phyloP scores from a whole-genome alignment of 495 filamentous ascomycete genomes.

The Aspergillus ellipticus region DNA sequence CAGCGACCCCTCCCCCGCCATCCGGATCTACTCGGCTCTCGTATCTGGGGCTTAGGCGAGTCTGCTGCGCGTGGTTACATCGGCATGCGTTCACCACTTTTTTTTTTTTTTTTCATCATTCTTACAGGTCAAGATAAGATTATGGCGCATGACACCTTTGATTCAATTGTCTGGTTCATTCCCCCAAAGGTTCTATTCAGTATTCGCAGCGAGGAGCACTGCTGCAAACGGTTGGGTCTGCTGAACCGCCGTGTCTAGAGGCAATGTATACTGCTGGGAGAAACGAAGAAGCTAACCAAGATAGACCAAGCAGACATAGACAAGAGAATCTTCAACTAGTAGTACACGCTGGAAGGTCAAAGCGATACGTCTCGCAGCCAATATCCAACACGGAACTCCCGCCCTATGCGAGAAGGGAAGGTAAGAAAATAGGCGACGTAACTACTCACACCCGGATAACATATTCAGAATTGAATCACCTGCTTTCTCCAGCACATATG shows the following conservation, averaged over 20 bases:
- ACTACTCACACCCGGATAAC: background rate
- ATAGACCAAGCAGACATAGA: background rate
- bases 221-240: too few species aligned
- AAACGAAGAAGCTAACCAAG: background rate
- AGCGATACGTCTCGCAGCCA: background rate
- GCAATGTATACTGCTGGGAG: background rate
- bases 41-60: background rate
- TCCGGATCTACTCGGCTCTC: background rate
- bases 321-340: background rate
- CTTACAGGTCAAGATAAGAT: background rate
- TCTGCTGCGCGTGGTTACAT: background rate
- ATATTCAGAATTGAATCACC: background rate
- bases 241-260: background rate
- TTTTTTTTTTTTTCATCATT: too few species aligned
- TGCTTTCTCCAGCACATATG: background rate
- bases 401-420: background rate
- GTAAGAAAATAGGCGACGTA: background rate
- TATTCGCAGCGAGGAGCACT: too few species aligned
- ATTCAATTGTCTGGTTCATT: background rate
- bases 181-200: too few species aligned
- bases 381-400: background rate
- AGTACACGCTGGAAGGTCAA: background rate
- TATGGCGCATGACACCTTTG: background rate
- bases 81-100: background rate
- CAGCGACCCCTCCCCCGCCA: background rate